phyloP scores from a whole-genome alignment of 75 land plant genomes.

The Picea sitchensis region DNA sequence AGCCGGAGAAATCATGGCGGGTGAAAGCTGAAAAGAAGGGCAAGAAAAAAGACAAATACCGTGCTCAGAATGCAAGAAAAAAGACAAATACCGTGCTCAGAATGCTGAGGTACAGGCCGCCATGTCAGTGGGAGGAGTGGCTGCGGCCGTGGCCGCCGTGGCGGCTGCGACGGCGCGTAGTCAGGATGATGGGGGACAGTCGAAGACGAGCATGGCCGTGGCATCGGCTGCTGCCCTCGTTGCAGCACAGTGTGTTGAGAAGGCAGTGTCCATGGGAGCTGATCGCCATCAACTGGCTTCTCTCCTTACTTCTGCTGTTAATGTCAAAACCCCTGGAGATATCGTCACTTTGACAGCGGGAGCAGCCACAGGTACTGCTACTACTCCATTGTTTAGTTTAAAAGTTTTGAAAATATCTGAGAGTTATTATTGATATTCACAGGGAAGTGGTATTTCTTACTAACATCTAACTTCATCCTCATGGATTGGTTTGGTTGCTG shows the following conservation, averaged over 20 bases:
- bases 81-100: conserved; percentile 75
- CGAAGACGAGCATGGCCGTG: conserved; percentile 76
- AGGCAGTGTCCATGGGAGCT: conserved; percentile 88
- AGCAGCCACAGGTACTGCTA: conserved; percentile 73
- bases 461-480: too few relatives aligned
- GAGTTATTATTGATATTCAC: too few relatives aligned
- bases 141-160: conserved; percentile 92
- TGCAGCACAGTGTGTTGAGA: conserved; percentile 92
- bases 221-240: conserved; percentile 94
- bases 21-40: conserved; percentile 77
- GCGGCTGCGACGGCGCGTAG: conserved; percentile 83
- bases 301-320: conserved; percentile 84
- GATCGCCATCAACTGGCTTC: conserved; percentile 76
- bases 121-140: conserved; percentile 88
- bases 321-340: conserved; percentile 84
- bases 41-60: conserved; percentile 75
- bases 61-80: conserved; percentile 89
- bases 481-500: too few relatives aligned
- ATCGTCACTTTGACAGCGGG: conserved; percentile 91
- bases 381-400: neutral
- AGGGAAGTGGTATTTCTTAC: too few relatives aligned
- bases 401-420: too few relatives aligned
- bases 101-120: conserved; percentile 96
- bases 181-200: conserved; percentile 22
- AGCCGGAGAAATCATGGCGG: conserved; percentile 59